A percentile compares a stretch with the other conserved stretches of the same genome.
Conservation (phyloP, 768 basidiomycete species). For the Terana coerulea region DNA sequence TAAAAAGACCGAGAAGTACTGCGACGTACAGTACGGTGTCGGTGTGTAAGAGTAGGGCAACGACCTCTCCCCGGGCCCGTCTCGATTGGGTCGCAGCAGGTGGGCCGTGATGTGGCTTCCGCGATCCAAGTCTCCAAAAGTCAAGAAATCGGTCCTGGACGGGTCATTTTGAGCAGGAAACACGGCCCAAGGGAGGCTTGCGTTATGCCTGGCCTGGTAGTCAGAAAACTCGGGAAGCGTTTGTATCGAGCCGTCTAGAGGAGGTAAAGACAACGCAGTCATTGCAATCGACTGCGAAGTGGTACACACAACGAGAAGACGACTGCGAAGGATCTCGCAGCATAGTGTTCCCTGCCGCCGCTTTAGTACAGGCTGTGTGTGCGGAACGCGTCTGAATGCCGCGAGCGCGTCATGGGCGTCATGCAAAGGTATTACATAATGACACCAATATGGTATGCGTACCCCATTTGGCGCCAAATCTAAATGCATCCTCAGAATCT, state of each 20-base stretch:
- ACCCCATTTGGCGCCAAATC: too few relatives aligned
- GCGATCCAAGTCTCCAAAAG: neutral
- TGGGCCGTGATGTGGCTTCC: conserved; percentile 4
- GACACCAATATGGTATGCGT: too few relatives aligned
- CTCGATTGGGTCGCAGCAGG: neutral
- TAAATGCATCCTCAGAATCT: too few relatives aligned
- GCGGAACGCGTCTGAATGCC: too few relatives aligned
- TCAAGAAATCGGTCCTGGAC: neutral
- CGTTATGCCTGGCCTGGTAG: conserved; percentile 1
- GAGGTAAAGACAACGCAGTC: too few relatives aligned
- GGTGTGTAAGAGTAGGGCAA: conserved; percentile 6
- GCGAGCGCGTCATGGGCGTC: too few relatives aligned
- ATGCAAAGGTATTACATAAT: too few relatives aligned
- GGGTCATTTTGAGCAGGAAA: neutral
- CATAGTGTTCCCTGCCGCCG: too few relatives aligned
- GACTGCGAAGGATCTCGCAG: too few relatives aligned
- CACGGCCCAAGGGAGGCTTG: neutral
- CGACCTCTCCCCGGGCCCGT: neutral
- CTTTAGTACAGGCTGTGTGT: too few relatives aligned
- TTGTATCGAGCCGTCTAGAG: conserved; percentile 1
- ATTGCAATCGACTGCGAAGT: too few relatives aligned
- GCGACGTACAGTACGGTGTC: conserved; percentile 13
- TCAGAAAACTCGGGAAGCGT: neutral
- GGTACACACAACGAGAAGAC: too few relatives aligned
- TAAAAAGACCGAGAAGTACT: neutral